Base-by-base conservation (phyloP, 164 flowering plant genomes). In the Tinospora cordifolia region DNA sequence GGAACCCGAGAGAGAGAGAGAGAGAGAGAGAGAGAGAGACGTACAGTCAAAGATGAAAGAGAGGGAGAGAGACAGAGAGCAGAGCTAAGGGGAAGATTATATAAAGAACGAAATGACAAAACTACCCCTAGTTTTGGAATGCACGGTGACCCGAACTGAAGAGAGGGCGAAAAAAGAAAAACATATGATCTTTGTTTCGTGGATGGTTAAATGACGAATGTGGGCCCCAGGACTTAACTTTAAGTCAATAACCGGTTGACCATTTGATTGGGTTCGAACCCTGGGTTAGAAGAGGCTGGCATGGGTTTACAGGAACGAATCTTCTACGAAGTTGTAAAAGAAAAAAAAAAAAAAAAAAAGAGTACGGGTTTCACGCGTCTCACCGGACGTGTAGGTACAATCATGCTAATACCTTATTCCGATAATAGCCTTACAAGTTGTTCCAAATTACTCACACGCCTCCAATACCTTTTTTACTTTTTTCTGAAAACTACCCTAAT, bases 61-160 rank as follows among this genome's bases (percentile, higher is more conserved):
- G 27, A 17, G 69, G 60, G 34, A 7, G 75, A 49, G 41, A 57
- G 63, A 30, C 1, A 0, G 69, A 63, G 34, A 7, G 75, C 66
- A 70, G 60, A 72, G 79, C 68, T 39, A 71, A 1, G 64, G 9
- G 30, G 68, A 19, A 75, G 63, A 30, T 78, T 78, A 75, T 84
- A 81, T 76, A 80, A 66, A 67, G 46, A 47, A 9, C 0, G 21
- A 72, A 72, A 76, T 79, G 84, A 84, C 88, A 34, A 17, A 73
- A 81, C 62, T 82, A 30, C 36, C 88, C 87, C 68, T 66, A 70
- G 30, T 17, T 30, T 30, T 57, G 62, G 36, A 30, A 30, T 30
- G 4, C 36, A 30, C 36, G 36, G 4, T 30, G 4, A 30, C 4
- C 36, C 36, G 36, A 30, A 2, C 46, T 8, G 46, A 41, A 41